phyloP scores from a whole-genome alignment of 2,329 filamentous ascomycete species.

The Ampelomyces quisqualis region DNA sequence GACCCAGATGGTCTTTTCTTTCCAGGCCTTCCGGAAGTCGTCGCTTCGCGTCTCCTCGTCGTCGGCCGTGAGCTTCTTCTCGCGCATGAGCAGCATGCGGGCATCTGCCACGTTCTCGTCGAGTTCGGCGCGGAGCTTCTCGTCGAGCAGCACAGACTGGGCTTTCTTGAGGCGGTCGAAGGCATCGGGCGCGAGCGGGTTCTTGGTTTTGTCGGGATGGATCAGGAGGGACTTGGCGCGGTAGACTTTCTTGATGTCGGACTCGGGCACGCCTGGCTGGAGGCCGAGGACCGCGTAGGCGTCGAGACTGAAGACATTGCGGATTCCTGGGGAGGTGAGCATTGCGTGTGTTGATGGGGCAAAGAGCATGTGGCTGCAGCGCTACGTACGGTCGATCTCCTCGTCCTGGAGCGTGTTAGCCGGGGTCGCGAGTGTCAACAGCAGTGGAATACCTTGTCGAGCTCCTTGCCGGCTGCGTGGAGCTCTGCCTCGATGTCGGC shows the following conservation, averaged over 20 bases:
- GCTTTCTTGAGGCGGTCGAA: conserved; percentile 97
- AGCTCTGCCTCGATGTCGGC: conserved; percentile 69
- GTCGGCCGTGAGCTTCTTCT: conserved; percentile 90
- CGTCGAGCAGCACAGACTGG: conserved; percentile 85
- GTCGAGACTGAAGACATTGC: conserved; percentile 82
- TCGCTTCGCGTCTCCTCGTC: conserved; percentile 81
- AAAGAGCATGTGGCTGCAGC: background rate
- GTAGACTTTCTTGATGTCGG: conserved; percentile 92
- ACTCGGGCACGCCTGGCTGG: conserved; percentile 90
- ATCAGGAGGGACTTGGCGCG: conserved; percentile 98
- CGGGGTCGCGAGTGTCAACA: background rate
- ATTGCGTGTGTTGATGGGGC: background rate
- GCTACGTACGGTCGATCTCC: conserved; percentile 75
- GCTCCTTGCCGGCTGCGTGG: conserved; percentile 83
- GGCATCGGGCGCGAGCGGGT: conserved; percentile 85
- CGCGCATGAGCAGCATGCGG: conserved; percentile 89
- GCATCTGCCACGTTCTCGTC: conserved; percentile 97
- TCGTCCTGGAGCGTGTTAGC: conserved; percentile 64
- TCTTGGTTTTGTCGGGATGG: conserved; percentile 96
- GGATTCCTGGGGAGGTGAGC: conserved; percentile 56
- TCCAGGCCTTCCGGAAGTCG: conserved; percentile 82
- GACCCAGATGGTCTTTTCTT: conserved; percentile 84
- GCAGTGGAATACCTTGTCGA: conserved; percentile 67
- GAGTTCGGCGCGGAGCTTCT: conserved; percentile 81
- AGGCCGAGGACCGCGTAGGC: conserved; percentile 93